These are phyloP conservation scores for Globisporangium nagaii DNA, from an alignment of 352 stramenopile genomes.

Conservation along the genomic window DNA sequence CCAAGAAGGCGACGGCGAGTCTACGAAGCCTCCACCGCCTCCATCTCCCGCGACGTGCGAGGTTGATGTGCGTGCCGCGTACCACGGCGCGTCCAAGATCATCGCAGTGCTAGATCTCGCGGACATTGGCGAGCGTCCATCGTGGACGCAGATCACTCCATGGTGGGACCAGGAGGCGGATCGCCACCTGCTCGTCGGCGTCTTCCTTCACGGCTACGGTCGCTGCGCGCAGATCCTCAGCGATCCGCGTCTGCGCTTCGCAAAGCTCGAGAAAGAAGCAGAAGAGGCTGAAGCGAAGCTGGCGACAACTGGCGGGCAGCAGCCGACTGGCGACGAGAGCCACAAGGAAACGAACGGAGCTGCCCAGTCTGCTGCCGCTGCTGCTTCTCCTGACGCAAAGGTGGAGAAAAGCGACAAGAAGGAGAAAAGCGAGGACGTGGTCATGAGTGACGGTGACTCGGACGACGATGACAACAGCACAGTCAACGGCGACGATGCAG, in stretches of 20 bases:
- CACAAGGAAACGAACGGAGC: background rate
- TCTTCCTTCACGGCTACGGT: constrained; percentile 84
- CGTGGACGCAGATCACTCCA: constrained; percentile 77
- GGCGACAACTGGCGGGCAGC: background rate
- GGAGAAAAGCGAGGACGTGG: constrained; percentile 15
- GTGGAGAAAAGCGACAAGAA: constrained; percentile 13
- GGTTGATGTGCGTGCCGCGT: constrained; percentile 66
- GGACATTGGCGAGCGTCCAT: constrained; percentile 65
- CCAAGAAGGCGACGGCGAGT: background rate
- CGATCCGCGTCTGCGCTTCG: constrained; percentile 71
- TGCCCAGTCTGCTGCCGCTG: constrained; percentile 2
- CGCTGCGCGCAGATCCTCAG: constrained; percentile 78
- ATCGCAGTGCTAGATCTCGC: constrained; percentile 54
- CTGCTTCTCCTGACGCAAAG: background rate
- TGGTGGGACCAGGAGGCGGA: constrained; percentile 85
- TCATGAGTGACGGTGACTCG: constrained; percentile 45
- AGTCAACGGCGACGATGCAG: constrained; percentile 26
- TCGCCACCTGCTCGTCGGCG: constrained; percentile 69
- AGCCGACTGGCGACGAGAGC: background rate
- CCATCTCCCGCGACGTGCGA: constrained; percentile 31
- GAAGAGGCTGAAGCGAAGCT: constrained; percentile 12
- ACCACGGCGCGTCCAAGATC: constrained; percentile 67
- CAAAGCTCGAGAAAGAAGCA: constrained; percentile 47
- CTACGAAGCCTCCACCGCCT: constrained; percentile 6
- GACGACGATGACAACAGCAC: constrained; percentile 40